Conservation (phyloP, 352 stramenopile species). For the Pelagophyceae sp. region DNA sequence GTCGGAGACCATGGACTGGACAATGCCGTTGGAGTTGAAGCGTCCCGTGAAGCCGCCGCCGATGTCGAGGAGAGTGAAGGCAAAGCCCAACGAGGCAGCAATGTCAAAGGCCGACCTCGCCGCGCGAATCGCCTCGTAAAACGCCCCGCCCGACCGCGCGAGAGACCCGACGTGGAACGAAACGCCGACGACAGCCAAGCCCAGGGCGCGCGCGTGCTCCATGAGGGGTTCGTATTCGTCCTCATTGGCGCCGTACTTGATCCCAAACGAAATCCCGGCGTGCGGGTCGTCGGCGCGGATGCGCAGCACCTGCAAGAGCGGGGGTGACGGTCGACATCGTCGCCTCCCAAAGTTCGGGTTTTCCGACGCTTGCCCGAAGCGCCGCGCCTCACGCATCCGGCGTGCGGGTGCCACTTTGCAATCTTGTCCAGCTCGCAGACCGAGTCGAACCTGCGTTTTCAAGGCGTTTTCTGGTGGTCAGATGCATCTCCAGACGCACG, state of each 20-base stretch:
- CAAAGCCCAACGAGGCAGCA: too few species aligned
- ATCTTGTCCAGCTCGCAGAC: slow-evolving; percentile 83
- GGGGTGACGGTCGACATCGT: too few species aligned
- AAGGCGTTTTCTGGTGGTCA: too few species aligned
- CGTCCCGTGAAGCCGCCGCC: slow-evolving; percentile 77
- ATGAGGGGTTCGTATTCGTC: slow-evolving; percentile 73
- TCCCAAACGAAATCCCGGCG: slow-evolving; percentile 73
- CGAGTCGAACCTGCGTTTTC: too few species aligned
- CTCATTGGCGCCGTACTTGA: slow-evolving; percentile 84
- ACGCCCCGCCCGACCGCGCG: slow-evolving; percentile 58
- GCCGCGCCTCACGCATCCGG: too few species aligned
- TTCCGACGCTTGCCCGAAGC: too few species aligned
- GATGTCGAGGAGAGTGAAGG: slow-evolving; percentile 84
- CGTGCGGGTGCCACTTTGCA: slow-evolving; percentile 63
- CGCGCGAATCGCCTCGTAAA: background rate
- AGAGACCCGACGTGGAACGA: slow-evolving; percentile 87
- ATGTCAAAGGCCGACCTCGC: background rate
- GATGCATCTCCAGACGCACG: too few species aligned
- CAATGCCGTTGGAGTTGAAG: slow-evolving; percentile 35
- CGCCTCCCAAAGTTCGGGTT: too few species aligned
- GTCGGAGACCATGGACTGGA: background rate
- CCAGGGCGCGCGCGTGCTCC: slow-evolving; percentile 61
- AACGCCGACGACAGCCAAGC: slow-evolving; percentile 74
- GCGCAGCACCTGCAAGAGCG: too few species aligned
- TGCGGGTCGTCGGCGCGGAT: slow-evolving; percentile 87